Percentiles rank a stretch among this genome's conserved stretches.
These are phyloP conservation scores for Fusarium sulawesiense DNA, from an alignment of 2,329 filamentous ascomycete species.

Conservation along the genomic window DNA sequence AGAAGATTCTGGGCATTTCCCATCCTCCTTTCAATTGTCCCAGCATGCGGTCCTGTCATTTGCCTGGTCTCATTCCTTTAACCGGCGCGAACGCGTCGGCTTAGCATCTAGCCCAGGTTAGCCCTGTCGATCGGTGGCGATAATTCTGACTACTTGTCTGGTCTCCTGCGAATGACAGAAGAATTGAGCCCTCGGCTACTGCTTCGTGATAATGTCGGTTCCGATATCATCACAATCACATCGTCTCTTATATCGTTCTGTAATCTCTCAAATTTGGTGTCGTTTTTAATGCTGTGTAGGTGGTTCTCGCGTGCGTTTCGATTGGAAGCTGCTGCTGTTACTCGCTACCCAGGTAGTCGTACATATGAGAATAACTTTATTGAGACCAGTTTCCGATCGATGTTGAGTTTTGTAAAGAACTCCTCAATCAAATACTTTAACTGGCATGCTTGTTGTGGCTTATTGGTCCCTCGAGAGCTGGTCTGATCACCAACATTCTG, in stretches of 20 bases:
- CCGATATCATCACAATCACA: neutral
- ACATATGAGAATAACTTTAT: neutral
- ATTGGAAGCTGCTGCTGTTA: neutral
- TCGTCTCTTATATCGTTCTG: neutral
- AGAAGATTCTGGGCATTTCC: neutral
- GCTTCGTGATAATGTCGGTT: neutral
- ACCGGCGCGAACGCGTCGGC: conserved; percentile 15
- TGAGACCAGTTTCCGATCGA: neutral
- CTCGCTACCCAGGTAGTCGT: neutral
- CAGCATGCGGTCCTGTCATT: conserved; percentile 6
- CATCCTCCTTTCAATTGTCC: conserved; percentile 3
- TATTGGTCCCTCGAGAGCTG: neutral
- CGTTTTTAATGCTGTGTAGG: neutral
- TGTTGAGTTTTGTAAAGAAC: neutral
- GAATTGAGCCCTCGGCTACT: neutral
- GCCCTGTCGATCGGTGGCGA: conserved; percentile 44
- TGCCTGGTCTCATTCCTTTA: conserved; percentile 16
- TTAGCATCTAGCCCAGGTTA: conserved; percentile 32
- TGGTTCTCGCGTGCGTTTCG: neutral
- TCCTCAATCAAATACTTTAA: neutral
- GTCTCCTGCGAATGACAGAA: neutral
- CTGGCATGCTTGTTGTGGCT: neutral
- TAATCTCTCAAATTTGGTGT: neutral
- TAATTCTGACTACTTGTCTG: neutral
- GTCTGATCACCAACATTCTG: neutral